Percentiles rank a stretch among this genome's conserved stretches.
These are phyloP conservation scores for Cystobasidiopsis lactophilus DNA, from an alignment of 768 basidiomycete genomes.

Conservation along the genomic window DNA sequence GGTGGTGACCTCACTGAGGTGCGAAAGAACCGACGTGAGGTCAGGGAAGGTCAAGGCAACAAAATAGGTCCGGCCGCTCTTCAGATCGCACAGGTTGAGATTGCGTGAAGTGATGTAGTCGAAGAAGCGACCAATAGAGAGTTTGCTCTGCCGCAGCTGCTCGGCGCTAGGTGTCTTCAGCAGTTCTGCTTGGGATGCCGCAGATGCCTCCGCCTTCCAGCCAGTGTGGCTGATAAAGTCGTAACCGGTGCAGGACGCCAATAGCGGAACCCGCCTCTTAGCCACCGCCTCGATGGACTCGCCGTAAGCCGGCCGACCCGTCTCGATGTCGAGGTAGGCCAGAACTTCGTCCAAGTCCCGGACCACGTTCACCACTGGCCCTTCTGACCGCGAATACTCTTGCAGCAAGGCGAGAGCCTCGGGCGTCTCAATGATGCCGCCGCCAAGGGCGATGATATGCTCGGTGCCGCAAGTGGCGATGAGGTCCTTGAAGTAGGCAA, in stretches of 20 bases:
- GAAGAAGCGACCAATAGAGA: constrained; percentile 69
- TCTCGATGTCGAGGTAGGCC: constrained; percentile 52
- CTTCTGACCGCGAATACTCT: constrained; percentile 32
- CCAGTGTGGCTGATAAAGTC: constrained; percentile 53
- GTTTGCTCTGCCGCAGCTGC: constrained; percentile 14
- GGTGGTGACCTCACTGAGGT: constrained; percentile 48
- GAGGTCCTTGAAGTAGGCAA: constrained; percentile 43
- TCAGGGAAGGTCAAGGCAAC: constrained; percentile 82
- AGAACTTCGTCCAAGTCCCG: constrained; percentile 52
- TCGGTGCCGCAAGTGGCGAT: constrained; percentile 35
- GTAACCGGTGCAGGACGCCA: constrained; percentile 52
- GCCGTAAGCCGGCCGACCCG: constrained; percentile 63
- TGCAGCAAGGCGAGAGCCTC: constrained; percentile 50
- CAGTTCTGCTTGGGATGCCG: constrained; percentile 8
- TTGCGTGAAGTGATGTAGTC: constrained; percentile 52
- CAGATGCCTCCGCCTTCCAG: constrained; percentile 2
- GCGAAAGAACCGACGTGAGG: constrained; percentile 41
- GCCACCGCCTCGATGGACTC: constrained; percentile 71
- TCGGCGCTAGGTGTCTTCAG: constrained; percentile 22
- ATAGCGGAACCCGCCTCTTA: constrained; percentile 65
- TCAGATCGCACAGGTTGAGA: constrained; percentile 32
- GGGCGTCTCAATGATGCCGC: constrained; percentile 76
- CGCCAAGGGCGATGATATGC: constrained; percentile 74
- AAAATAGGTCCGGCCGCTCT: constrained; percentile 54
- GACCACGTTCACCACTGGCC: constrained; percentile 58